Evolutionary conservation across 2,329 filamentous ascomycete species (phyloP).

Genomic region (Aspergillus niger): DNA sequence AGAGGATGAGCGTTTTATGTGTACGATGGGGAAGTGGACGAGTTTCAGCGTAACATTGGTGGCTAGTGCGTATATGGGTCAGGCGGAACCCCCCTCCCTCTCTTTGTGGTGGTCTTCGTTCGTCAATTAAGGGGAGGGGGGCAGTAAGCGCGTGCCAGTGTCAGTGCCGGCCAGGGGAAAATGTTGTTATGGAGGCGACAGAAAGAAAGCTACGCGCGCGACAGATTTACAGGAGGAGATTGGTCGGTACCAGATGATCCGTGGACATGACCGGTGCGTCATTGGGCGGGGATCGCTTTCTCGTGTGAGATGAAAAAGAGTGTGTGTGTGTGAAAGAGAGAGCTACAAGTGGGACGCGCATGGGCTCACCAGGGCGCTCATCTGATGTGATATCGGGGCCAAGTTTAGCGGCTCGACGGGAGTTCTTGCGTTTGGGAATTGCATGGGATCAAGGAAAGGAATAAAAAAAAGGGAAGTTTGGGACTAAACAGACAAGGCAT

Average conservation of each 20-base stretch:
- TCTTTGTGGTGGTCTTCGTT: neutral
- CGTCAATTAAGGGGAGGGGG: neutral
- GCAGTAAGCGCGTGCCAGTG: no score
- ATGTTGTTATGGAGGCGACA: neutral
- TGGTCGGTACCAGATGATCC: neutral
- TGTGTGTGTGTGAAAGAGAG: neutral
- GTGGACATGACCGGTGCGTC: neutral
- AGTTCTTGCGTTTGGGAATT: neutral
- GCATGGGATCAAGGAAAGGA: neutral
- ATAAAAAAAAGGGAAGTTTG: neutral
- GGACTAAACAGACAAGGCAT: neutral
- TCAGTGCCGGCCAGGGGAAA: neutral
- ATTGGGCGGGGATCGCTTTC: neutral
- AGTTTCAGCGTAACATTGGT: constrained; percentile 2
- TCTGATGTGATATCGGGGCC: neutral
- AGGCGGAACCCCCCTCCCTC: neutral
- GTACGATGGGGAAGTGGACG: constrained; percentile 11
- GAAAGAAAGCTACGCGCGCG: neutral
- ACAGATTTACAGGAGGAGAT: neutral
- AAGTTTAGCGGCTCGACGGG: neutral
- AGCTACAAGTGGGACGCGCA: neutral
- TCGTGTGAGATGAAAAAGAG: neutral
- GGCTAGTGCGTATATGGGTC: neutral
- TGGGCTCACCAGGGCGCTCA: neutral
- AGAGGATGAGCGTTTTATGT: neutral